phyloP scores from a whole-genome alignment of 768 basidiomycete genomes.

The Lactarius indigo region DNA sequence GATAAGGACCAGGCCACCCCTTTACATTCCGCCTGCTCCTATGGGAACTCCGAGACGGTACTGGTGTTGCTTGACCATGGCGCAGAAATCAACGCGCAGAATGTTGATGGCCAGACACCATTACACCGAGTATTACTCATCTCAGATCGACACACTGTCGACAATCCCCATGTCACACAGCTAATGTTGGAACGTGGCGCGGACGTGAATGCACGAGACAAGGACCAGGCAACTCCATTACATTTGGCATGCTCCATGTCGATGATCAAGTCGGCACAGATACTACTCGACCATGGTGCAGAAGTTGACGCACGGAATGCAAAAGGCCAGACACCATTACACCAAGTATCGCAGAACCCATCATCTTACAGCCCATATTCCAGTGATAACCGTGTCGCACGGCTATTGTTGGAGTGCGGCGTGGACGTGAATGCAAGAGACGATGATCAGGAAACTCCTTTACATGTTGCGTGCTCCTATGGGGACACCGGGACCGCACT shows the following conservation, averaged over 20 bases:
- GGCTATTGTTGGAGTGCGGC: neutral
- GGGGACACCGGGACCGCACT: rapidly evolving
- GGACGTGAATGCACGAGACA: no score
- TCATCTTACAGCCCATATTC: no score
- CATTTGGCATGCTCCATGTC: neutral
- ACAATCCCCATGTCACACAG: no score
- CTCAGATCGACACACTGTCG: no score
- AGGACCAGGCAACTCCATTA: neutral
- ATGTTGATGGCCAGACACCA: no score
- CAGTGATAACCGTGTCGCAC: no score
- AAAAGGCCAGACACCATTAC: neutral
- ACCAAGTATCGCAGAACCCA: no score
- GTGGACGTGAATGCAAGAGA: neutral
- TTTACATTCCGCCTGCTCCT: no score
- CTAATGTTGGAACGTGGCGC: no score
- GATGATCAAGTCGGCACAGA: rapidly evolving
- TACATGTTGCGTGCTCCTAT: neutral
- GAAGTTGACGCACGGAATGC: neutral
- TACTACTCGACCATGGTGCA: neutral
- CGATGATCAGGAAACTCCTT: neutral
- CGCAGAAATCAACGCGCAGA: rapidly evolving
- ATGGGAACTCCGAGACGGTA: no score
- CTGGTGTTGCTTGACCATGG: neutral
- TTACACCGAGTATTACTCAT: no score
- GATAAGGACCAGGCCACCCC: neutral